These are phyloP conservation scores for Termitomyces sp. DNA, from an alignment of 1,284 basidiomycete genomes.

Conservation along the genomic window DNA sequence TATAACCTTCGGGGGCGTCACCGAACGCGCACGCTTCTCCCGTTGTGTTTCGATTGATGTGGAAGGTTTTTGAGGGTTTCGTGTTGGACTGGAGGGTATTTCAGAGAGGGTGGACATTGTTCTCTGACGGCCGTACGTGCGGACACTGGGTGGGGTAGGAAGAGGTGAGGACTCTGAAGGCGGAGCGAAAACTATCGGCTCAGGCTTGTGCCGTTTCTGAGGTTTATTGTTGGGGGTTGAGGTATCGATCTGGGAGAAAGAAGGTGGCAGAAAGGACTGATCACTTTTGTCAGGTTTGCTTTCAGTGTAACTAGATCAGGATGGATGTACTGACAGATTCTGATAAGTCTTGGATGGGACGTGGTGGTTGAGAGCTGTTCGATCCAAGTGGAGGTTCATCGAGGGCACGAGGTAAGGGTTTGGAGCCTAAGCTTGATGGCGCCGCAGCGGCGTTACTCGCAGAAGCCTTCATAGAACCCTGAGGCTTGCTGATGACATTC, in stretches of 20 bases:
- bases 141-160: conserved; percentile 9
- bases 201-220: conserved; percentile 19
- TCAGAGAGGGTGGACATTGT: conserved; percentile 10
- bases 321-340: conserved; percentile 18
- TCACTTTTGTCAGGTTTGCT: not conserved
- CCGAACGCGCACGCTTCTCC: conserved; percentile 16
- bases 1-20: conserved; percentile 13
- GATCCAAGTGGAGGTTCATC: conserved; percentile 1
- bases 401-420: not conserved
- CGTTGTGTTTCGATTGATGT: not conserved
- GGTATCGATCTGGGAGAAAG: conserved; percentile 25
- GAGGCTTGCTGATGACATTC: conserved; percentile 17
- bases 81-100: conserved; percentile 10
- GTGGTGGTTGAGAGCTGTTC: conserved; percentile 2
- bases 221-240: conserved; percentile 25
- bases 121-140: conserved; percentile 11
- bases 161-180: conserved; percentile 12
- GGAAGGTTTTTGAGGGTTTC: not conserved
- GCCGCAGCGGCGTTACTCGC: conserved; percentile 1
- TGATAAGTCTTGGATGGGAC: conserved; percentile 18
- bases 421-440: conserved; percentile 4
- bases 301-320: not conserved
- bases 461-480: conserved; percentile 7
- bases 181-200: conserved; percentile 16
- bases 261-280: conserved; percentile 28